A percentile compares a stretch with the other conserved stretches of the same genome.
Conservation (phyloP, 2,329 filamentous ascomycete genomes). For the Fusarium sp. region DNA sequence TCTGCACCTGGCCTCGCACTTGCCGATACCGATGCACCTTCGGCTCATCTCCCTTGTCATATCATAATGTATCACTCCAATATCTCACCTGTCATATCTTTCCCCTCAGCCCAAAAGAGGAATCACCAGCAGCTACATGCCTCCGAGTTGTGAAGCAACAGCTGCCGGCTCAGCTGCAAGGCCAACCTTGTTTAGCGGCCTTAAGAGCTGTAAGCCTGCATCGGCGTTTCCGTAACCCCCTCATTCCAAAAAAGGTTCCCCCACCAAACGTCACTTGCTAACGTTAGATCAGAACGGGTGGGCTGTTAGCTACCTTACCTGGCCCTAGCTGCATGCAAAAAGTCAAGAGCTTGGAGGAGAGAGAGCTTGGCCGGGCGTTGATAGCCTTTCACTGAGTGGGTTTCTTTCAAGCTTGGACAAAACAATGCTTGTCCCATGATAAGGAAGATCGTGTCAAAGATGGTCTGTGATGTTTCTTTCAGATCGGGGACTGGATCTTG, state of each 20-base stretch:
- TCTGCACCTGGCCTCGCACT: slow-evolving; percentile 22
- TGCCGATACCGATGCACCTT: slow-evolving; percentile 37
- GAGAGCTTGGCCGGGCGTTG: slow-evolving; percentile 6
- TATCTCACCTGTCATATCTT: slow-evolving; percentile 12
- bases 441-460: background rate
- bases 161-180: slow-evolving; percentile 40
- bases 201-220: slow-evolving; percentile 31
- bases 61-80: slow-evolving; percentile 3
- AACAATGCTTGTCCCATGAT: background rate
- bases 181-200: slow-evolving; percentile 25
- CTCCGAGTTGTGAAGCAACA: background rate
- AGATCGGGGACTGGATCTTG: slow-evolving; percentile 15
- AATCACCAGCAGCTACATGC: slow-evolving; percentile 14
- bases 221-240: slow-evolving; percentile 38
- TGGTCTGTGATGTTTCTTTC: slow-evolving; percentile 1
- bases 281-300: slow-evolving; percentile 11
- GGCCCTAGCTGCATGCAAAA: background rate
- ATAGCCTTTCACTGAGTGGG: slow-evolving; percentile 2
- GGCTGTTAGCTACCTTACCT: slow-evolving; percentile 1
- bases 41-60: background rate
- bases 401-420: slow-evolving; percentile 14
- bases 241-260: slow-evolving; percentile 8
- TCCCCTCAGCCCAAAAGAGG: slow-evolving; percentile 1
- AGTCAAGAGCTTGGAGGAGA: background rate
- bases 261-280: slow-evolving; percentile 24